Evolutionary conservation across 768 basidiomycete genomes (phyloP).

Genomic region (Tubosaeta brunneosetosa): DNA sequence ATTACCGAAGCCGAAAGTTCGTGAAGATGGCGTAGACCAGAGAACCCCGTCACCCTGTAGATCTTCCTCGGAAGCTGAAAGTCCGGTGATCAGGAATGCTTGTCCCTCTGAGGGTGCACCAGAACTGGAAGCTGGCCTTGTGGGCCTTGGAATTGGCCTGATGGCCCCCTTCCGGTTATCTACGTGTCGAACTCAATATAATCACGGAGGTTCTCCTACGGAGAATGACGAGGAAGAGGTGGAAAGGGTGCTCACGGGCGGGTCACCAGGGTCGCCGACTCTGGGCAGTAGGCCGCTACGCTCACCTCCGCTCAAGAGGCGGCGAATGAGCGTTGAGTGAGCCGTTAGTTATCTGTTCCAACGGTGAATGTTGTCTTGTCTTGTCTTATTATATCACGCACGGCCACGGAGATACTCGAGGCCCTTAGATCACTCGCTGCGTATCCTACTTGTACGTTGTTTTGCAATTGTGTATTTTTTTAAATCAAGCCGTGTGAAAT

Average conservation of each 20-base stretch:
- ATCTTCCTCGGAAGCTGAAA: slow-evolving; percentile 38
- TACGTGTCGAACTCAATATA: slow-evolving; percentile 31
- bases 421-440: slow-evolving; percentile 9
- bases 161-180: slow-evolving; percentile 53
- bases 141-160: slow-evolving; percentile 40
- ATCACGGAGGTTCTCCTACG: slow-evolving; percentile 8
- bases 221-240: slow-evolving; percentile 34
- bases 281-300: slow-evolving; percentile 20
- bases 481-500: slow-evolving; percentile 23
- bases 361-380: slow-evolving; percentile 8
- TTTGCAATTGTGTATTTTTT: slow-evolving; percentile 30
- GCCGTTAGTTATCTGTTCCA: slow-evolving; percentile 23
- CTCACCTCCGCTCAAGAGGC: slow-evolving; percentile 48
- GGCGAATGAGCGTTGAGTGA: slow-evolving; percentile 36
- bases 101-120: slow-evolving; percentile 21
- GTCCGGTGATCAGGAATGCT: slow-evolving; percentile 43
- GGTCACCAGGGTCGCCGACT: slow-evolving; percentile 21
- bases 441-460: slow-evolving; percentile 33
- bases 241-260: slow-evolving; percentile 24
- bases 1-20: slow-evolving; percentile 14
- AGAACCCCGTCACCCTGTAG: slow-evolving; percentile 14
- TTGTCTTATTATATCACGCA: slow-evolving; percentile 12
- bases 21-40: slow-evolving; percentile 6
- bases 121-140: slow-evolving; percentile 32
- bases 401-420: slow-evolving; percentile 5